phyloP scores from a whole-genome alignment of 257 asterid genomes.

The Plantago major region DNA sequence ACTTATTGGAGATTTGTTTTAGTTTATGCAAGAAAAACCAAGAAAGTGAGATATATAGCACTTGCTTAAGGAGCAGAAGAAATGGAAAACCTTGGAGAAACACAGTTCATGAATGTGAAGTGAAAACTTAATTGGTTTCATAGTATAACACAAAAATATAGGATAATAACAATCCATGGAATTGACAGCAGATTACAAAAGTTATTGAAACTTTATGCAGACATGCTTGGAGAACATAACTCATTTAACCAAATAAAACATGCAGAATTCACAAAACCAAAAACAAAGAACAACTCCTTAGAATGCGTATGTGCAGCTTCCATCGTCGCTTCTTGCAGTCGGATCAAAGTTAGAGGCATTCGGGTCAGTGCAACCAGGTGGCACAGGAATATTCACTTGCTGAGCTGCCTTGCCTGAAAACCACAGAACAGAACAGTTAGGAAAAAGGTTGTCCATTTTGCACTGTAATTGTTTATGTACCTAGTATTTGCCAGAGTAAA shows the following conservation, averaged over 20 bases:
- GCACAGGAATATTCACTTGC: slow-evolving; percentile 43
- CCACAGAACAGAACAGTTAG: background rate
- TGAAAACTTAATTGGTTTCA: background rate
- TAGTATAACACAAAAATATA: slow-evolving; percentile 17
- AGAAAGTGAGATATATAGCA: too few relatives aligned
- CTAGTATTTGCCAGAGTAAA: background rate
- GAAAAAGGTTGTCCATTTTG: background rate
- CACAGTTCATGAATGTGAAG: background rate
- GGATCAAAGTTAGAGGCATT: slow-evolving; percentile 53
- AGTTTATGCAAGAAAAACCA: too few relatives aligned
- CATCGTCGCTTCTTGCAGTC: slow-evolving; percentile 65
- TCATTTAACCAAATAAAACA: background rate
- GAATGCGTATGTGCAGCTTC: slow-evolving; percentile 37
- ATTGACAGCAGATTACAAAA: slow-evolving; percentile 11
- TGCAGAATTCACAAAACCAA: background rate
- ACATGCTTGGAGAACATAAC: background rate
- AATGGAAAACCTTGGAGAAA: too few relatives aligned
- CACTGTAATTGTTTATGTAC: background rate
- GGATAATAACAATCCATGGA: slow-evolving; percentile 4
- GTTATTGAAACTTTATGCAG: background rate
- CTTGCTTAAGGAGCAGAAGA: too few relatives aligned
- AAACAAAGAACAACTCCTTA: slow-evolving; percentile 8
- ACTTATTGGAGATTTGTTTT: too few relatives aligned
- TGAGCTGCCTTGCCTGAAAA: slow-evolving; percentile 53
- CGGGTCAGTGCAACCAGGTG: slow-evolving; percentile 67